These are phyloP conservation scores for Hanseniaspora occidentalis DNA, from an alignment of 805 yeast genomes.

Conservation along the genomic window DNA sequence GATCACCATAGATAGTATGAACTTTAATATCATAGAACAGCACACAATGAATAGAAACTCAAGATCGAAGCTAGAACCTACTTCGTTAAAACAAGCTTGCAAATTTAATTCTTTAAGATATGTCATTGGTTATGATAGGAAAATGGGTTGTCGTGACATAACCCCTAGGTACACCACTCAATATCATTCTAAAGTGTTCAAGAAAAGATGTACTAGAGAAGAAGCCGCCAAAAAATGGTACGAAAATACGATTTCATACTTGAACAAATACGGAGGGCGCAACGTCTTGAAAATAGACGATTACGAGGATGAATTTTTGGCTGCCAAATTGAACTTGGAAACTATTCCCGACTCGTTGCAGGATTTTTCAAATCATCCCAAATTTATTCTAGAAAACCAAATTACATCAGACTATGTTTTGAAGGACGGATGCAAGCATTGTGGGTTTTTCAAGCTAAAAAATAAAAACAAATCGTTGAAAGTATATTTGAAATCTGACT, in stretches of 20 bases:
- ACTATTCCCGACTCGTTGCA: conserved; percentile 79
- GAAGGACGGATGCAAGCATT: conserved; percentile 42
- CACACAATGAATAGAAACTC: conserved; percentile 32
- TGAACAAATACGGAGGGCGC: conserved; percentile 12
- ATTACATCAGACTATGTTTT: conserved; percentile 61
- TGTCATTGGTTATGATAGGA: conserved; percentile 62
- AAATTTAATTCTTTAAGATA: conserved; percentile 47
- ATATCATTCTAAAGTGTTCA: conserved; percentile 57
- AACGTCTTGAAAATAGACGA: conserved; percentile 23
- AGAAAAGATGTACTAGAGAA: conserved; percentile 55
- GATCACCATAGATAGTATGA: conserved; percentile 79
- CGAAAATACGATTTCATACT: conserved; percentile 24
- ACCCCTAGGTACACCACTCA: conserved; percentile 65
- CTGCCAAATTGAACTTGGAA: conserved; percentile 49
- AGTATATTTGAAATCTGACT: conserved; percentile 58
- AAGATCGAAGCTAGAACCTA: conserved; percentile 60
- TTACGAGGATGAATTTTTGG: conserved; percentile 24
- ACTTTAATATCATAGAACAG: conserved; percentile 49
- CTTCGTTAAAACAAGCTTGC: conserved; percentile 35
- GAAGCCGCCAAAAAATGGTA: conserved; percentile 53
- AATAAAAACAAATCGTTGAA: conserved; percentile 35
- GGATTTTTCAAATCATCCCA: conserved; percentile 80
- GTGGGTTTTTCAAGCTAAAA: conserved; percentile 57
- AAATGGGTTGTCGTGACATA: conserved; percentile 62
- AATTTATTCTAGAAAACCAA: conserved; percentile 69